A percentile compares a stretch with the other conserved stretches of the same genome.
These are phyloP conservation scores for Loxodes magnus DNA, from an alignment of 73 alveolate genomes.

Conservation along the genomic window DNA sequence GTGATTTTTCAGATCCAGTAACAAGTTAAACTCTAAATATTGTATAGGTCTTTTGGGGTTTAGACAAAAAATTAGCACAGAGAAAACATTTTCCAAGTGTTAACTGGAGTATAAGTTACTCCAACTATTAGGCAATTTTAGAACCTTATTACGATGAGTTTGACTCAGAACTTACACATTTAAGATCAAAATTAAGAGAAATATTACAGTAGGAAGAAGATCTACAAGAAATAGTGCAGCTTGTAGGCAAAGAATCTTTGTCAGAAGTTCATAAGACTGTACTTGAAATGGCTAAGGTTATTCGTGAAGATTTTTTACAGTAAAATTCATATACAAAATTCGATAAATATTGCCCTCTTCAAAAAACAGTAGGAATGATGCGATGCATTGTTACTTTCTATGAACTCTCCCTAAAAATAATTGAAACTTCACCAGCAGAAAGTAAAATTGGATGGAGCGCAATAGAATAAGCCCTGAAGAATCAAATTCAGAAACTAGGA, in stretches of 20 bases:
- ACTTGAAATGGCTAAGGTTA: slow-evolving; percentile 91
- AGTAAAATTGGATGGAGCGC: slow-evolving; percentile 64
- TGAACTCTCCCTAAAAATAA: slow-evolving; percentile 64
- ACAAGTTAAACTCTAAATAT: slow-evolving; percentile 92
- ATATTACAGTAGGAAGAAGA: slow-evolving; percentile 94
- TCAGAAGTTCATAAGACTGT: slow-evolving; percentile 93
- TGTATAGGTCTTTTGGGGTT: slow-evolving; percentile 97
- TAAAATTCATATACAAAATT: slow-evolving; percentile 91
- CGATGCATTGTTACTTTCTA: slow-evolving; percentile 66
- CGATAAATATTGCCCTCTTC: slow-evolving; percentile 92
- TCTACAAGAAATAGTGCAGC: slow-evolving; percentile 96
- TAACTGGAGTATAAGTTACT: slow-evolving; percentile 92
- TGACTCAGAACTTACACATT: slow-evolving; percentile 92
- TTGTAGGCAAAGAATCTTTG: slow-evolving; percentile 97
- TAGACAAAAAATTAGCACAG: slow-evolving; percentile 97
- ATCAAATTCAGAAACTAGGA: slow-evolving; percentile 44
- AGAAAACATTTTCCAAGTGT: slow-evolving; percentile 99
- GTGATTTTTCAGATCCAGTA: slow-evolving; percentile 99
- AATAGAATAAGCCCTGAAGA: slow-evolving; percentile 41
- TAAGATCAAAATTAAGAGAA: slow-evolving; percentile 80
- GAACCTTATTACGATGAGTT: slow-evolving; percentile 69
- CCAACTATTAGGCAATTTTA: slow-evolving; percentile 85
- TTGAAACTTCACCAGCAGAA: slow-evolving; percentile 69
- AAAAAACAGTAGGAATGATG: slow-evolving; percentile 92
- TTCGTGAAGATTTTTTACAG: slow-evolving; percentile 95